Evolutionary conservation across 106 monocot species (phyloP), one percentile per base, ranked within the genome.

Genomic region (Triglochin maritima): DNA sequence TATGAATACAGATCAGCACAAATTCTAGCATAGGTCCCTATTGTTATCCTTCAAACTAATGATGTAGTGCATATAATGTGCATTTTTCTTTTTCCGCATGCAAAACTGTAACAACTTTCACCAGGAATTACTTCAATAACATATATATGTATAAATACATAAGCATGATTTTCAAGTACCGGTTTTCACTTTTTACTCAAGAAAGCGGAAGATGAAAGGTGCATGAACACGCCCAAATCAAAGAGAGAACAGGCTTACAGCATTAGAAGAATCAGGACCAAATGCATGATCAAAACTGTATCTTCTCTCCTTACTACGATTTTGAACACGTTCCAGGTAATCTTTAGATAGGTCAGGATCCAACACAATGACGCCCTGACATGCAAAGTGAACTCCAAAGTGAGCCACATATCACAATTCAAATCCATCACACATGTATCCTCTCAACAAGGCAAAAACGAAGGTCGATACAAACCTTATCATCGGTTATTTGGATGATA

Each of bases 261-360:
- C 57, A 81, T 98, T 98, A 14, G 81, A 73, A 65, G 81, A 84
- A 59, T 76, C 86, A 66, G 76, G 88, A 50, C 86, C 88, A 80
- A 87, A 98, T 44, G 92, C 91, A 73, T 81, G 81, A 84, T 98
- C 96, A 64, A 98, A 98, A 73, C 70, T 72, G 58, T 98, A 98
- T 84, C 84, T 76, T 76, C 73, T 98, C 87, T 98, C 96, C 64
- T 98, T 98, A 1, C 84, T 84, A 60, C 96, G 72, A 77, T 91
- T 98, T 59, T 98, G 96, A 43, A 98, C 81, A 57, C 69, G 69
- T 5, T 98, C 91, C 59, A 98, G 88, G 75, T 91, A 98, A 79
- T 91, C 82, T 79, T 98, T 98, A 43, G 90, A 98, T 61, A 92
- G 64, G 67, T 98, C 96, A 64, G 96, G 96, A 76, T 98, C 96